phyloP scores from a whole-genome alignment of 257 asterid species.

The Fraxinus cuspidata region DNA sequence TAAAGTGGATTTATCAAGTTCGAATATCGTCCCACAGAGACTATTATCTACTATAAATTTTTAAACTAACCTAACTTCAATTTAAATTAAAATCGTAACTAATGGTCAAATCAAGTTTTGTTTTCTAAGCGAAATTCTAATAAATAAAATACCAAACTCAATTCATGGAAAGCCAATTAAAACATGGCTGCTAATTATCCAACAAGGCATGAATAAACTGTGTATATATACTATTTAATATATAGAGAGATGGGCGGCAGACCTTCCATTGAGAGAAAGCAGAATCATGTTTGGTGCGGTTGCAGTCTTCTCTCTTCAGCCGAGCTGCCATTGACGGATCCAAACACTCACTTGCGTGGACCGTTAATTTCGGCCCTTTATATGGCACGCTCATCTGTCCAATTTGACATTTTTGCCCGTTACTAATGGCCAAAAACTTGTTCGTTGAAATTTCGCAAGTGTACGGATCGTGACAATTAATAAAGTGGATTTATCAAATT shows the following conservation, averaged over 20 bases:
- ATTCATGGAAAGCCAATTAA: background rate
- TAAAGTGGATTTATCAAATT: too few species aligned
- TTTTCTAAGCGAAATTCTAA: too few species aligned
- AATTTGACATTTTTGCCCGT: background rate
- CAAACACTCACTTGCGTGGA: background rate
- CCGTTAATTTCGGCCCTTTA: conserved; percentile 11
- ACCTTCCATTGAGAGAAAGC: conserved; percentile 94
- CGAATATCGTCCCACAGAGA: too few species aligned
- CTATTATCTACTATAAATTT: too few species aligned
- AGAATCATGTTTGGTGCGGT: conserved; percentile 77
- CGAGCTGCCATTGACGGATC: conserved; percentile 27
- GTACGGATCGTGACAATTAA: too few species aligned
- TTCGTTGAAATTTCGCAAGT: too few species aligned
- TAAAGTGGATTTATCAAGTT: too few species aligned
- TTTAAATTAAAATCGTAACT: too few species aligned
- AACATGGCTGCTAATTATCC: background rate
- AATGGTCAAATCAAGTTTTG: too few species aligned
- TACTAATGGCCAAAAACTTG: too few species aligned
- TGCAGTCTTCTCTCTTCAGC: conserved; percentile 72
- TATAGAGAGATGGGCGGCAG: background rate
- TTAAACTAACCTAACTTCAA: too few species aligned
- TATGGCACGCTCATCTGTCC: background rate
- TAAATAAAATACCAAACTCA: too few species aligned
- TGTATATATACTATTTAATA: background rate
- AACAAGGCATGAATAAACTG: background rate